These are phyloP conservation scores for Lolium perenne DNA, from an alignment of 176 grass and related monocot genomes.

Conservation along the genomic window DNA sequence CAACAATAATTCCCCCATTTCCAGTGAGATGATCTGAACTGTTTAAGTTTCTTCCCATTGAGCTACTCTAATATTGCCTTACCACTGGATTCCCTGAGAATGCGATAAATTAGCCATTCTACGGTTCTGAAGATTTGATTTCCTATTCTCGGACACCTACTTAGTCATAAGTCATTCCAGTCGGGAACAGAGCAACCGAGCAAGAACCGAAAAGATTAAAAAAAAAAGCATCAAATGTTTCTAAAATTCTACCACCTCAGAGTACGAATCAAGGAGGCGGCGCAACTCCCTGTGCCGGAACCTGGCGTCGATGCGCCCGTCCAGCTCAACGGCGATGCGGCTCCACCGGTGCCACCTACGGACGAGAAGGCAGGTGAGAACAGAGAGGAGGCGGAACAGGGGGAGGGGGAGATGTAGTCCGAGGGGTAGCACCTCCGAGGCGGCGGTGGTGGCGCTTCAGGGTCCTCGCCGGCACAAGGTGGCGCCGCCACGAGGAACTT, in stretches of 20 bases:
- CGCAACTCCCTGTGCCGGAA: conserved; percentile 62
- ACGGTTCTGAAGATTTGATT: neutral
- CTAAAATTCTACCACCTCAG: conserved; percentile 49
- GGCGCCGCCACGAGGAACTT: conserved; percentile 59
- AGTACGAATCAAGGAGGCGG: conserved; percentile 67
- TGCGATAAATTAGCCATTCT: conserved; percentile 1
- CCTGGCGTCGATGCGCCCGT: conserved; percentile 59
- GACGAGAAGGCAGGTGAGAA: conserved; percentile 2
- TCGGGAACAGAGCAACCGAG: neutral
- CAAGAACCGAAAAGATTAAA: conserved; percentile 12
- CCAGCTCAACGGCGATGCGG: conserved; percentile 65
- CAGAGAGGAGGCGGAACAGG: neutral
- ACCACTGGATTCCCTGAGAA: conserved; percentile 4
- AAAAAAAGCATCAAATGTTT: neutral
- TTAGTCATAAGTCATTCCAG: neutral
- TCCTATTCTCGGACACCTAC: neutral
- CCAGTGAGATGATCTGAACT: neutral
- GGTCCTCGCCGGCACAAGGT: conserved; percentile 35
- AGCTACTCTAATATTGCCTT: conserved; percentile 4
- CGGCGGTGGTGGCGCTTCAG: neutral
- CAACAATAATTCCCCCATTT: neutral
- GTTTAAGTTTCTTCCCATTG: neutral
- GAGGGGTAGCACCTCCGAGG: conserved; percentile 38
- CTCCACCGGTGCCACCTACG: conserved; percentile 56
- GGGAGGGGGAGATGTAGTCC: neutral